Evolutionary conservation across 345 rosid species (phyloP), one percentile per base, ranked within the genome.

Genomic region (Viola odorata): DNA sequence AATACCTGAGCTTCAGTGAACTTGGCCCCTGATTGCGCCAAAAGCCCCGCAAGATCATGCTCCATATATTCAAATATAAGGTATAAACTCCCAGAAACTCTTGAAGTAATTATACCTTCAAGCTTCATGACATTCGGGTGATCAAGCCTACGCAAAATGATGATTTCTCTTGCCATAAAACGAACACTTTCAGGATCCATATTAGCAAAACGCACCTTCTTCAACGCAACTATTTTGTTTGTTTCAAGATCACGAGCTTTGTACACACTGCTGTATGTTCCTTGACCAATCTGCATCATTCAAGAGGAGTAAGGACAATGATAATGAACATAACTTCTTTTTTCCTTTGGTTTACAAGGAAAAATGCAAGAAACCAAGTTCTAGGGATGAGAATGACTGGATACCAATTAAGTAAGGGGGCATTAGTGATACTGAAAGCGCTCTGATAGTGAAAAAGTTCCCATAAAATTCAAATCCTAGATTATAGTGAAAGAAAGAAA

Each of bases 91-190:
- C 86, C 86, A 23, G 88, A 85, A 37, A 76, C 69, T 60, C 76
- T 83, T 2, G 91, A 83, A 51, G 88, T 81, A 51, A 85, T 83
- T 59, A 85, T 70, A 49, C 91, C 91, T 55, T 85, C 86, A 72
- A 85, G 91, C 76, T 83, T 85, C 86, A 85, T 85, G 7, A 83
- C 85, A 69, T 83, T 85, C 13, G 85, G 86, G 68, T 85, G 88
- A 69, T 85, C 85, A 65, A 85, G 88, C 54, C 78, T 81, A 0
- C 88, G 71, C 69, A 85, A 76, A 58, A 85, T 71, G 49, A 78
- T 81, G 45, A 85, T 85, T 58, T 85, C 88, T 73, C 91, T 78
- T 3, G 91, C 91, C 91, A 85, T 85, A 68, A 85, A 85, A 41
- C 81, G 69, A 70, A 85, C 86, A 75, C 88, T 85, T 53, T 83